Base-by-base conservation (phyloP, 1,284 basidiomycete genomes). In the Pyrrhoderma noxium region DNA sequence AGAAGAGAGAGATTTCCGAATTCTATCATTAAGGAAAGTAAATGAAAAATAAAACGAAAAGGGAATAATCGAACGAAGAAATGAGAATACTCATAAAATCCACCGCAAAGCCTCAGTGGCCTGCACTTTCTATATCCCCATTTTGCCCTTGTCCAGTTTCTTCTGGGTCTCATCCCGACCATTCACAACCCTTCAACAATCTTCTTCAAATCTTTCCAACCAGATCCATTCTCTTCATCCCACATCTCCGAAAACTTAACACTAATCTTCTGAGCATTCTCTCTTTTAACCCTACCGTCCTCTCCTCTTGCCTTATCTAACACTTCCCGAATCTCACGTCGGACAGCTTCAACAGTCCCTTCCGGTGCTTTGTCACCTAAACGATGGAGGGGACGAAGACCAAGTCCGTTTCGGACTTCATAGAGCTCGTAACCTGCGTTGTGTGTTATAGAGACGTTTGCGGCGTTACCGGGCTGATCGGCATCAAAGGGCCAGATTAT, bases 341-440 rank as follows among this genome's bases (percentile, higher is more conserved):
- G 19, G 7, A 54, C 35, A 8, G 52, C 52, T 11, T 49, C 52
- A 3, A 54, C 18, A 5, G 47, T 54, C 2, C 53, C 53, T n/a
- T 44, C 39, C 9, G 52, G 52, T 3, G 47, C 31, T 16, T 46
- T 42, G n/a, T 40, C 34, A 3, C 43, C 43, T 18, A 54, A 47
- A 3, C 53, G 47, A 45, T 55, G 53, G 18, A 58, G 19, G 39
- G 58, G 60, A 38, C 52, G 52, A 31, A 59, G 47, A 7, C 61
- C 62, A 38, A 58, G 42, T 3, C 61, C 62, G n/a, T 35, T 60
- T 8, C 63, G 61, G 13, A 61, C 60, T 45, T 65, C 62, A 35
- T 62, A 25, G 14, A 65, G 52, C 58, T 65, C 63, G 55, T 64
- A 64, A 7, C 57, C 63, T 45, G 60, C 40, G 21, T 57, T 47